phyloP scores from a whole-genome alignment of 371 early-diverging fungal genomes.

The Mucor indicus region DNA sequence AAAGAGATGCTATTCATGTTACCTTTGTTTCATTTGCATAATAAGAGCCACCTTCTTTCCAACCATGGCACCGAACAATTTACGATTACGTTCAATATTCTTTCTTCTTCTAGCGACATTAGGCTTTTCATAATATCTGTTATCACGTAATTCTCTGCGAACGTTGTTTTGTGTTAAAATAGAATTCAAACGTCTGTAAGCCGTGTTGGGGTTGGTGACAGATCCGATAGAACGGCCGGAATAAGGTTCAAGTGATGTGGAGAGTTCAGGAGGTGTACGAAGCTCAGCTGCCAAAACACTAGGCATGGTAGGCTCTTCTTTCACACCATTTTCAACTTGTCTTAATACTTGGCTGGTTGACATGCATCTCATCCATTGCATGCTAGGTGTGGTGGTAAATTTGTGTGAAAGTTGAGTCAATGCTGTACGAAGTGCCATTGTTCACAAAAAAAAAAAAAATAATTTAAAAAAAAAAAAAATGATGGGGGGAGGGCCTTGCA shows the following conservation, averaged over 20 bases:
- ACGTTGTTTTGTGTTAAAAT: constrained; percentile 48
- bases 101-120: constrained; percentile 50
- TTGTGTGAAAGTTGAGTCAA: constrained; percentile 2
- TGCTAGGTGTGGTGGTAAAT: constrained; percentile 9
- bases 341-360: constrained; percentile 9
- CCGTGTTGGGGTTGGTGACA: constrained; percentile 32
- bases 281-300: constrained; percentile 15
- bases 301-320: constrained; percentile 17
- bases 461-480: too few relatives aligned
- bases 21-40: constrained; percentile 64
- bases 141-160: constrained; percentile 40
- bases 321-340: constrained; percentile 5
- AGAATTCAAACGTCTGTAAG: constrained; percentile 41
- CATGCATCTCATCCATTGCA: constrained; percentile 23
- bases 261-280: constrained; percentile 21
- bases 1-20: too few relatives aligned
- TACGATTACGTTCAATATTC: constrained; percentile 46
- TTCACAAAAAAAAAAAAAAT: too few relatives aligned
- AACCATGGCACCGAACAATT: constrained; percentile 51
- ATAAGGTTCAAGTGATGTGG: constrained; percentile 38
- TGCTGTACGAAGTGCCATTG: constrained; percentile 8
- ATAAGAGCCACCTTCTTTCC: constrained; percentile 56
- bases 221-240: constrained; percentile 47
- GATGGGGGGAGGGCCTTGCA: constrained; percentile 5
- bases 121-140: constrained; percentile 56